Base-by-base conservation (phyloP, 1,139 yeast species). In the Scheffersomyces quercinus region DNA sequence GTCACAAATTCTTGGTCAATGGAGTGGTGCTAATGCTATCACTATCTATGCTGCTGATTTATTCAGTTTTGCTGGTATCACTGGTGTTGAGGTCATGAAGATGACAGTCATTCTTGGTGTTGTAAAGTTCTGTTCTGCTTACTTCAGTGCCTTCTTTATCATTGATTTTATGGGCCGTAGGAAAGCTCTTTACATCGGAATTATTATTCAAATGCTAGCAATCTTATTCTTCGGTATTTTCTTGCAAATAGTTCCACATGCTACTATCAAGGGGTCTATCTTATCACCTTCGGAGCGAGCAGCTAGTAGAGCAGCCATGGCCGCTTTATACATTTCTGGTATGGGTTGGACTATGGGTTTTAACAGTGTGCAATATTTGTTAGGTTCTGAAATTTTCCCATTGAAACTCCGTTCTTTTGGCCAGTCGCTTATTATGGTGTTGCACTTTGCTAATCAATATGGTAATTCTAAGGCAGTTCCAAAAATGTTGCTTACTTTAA, bases 21-120 rank as follows among this genome's bases (percentile, higher is more conserved):
- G 84, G 79, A 68, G 81, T 42, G 87, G 87, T 40, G 83, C 85
- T 16, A 81, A 80, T 50, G 80, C 85, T 2, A 48, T 58, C 34
- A 57, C 62, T 28, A 56, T 57, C 34, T 58, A 58, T 28, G 80
- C 86, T 14, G 75, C 81, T 16, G 79, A 78, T 49, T 68, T 82
- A 46, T 80, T 82, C 55, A 68, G 70, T 24, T 67, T 78, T 41
- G 72, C 77, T 45, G 86, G 86, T 42, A 58, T 68, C 42, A 46
- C 38, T 12, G 62, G 62, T 16, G 46, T 54, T n/a, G 72, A 69
- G 24, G 60, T 58, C 14, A 60, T 75, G 60, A 66, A 70, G 43
- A 70, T 71, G 77, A 73, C 80, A 7, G 78, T 77, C 29, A 50
- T 73, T 38, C 60, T 75, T 44, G 81, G 81, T 38, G 69, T 73